phyloP scores from a whole-genome alignment of 2,329 filamentous ascomycete genomes.

The Cladosporium velox region DNA sequence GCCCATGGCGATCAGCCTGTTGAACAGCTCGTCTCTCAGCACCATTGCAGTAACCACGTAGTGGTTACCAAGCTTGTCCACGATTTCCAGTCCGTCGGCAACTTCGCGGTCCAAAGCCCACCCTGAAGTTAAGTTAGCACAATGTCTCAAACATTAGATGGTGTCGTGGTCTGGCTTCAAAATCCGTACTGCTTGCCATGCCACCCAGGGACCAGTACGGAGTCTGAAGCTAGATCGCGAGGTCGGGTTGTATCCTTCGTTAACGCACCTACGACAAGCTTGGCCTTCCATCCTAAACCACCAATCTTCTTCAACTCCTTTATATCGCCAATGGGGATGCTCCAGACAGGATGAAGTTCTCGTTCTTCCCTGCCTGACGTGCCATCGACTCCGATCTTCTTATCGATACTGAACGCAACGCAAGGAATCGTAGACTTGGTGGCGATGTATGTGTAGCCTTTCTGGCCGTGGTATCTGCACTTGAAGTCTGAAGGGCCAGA shows the following conservation, averaged over 20 bases:
- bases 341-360: slow-evolving; percentile 64
- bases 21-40: slow-evolving; percentile 76
- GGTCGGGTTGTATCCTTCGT: no score
- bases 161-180: no score
- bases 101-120: slow-evolving; percentile 75
- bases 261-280: slow-evolving; percentile 62
- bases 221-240: no score
- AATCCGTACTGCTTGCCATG: no score
- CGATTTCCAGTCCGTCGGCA: slow-evolving; percentile 71
- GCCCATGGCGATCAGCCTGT: slow-evolving; percentile 73
- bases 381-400: slow-evolving; percentile 44
- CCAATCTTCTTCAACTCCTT: slow-evolving; percentile 75
- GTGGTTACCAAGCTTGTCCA: slow-evolving; percentile 56
- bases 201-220: no score
- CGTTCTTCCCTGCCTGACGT: slow-evolving; percentile 47
- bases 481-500: slow-evolving; percentile 76
- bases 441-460: slow-evolving; percentile 71
- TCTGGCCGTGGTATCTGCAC: slow-evolving; percentile 68
- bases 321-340: slow-evolving; percentile 70
- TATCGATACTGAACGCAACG: slow-evolving; percentile 64
- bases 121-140: slow-evolving; percentile 42
- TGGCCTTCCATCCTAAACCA: slow-evolving; percentile 81
- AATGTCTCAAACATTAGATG: no score
- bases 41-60: slow-evolving; percentile 70
- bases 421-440: slow-evolving; percentile 67